Percentiles rank a stretch among this genome's conserved stretches.
Conservation (phyloP, 139 green algal genomes). For the Coelastrella sp. region DNA sequence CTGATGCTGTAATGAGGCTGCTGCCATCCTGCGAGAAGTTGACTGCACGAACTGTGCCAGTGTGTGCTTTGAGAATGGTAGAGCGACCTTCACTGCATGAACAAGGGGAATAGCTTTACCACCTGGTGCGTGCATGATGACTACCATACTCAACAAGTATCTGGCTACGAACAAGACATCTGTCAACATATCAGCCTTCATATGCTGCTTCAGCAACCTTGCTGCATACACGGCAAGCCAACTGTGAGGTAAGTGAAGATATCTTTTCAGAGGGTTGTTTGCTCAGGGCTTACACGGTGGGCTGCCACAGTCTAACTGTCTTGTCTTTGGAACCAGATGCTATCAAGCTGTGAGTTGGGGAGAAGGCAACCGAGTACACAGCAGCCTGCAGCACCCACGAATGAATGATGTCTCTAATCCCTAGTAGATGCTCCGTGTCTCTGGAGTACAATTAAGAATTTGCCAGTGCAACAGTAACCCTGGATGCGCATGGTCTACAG, state of each 20-base stretch:
- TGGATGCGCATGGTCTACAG: no score
- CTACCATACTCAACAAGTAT: no score
- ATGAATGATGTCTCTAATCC: background rate
- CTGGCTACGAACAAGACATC: no score
- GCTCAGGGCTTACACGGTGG: slow-evolving; percentile 85
- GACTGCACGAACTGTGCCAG: slow-evolving; percentile 82
- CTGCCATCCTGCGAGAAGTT: slow-evolving; percentile 81
- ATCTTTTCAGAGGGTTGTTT: no score
- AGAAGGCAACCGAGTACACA: slow-evolving; percentile 87
- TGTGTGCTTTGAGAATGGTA: slow-evolving; percentile 89
- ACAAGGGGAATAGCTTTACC: no score
- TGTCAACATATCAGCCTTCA: no score
- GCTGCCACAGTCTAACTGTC: slow-evolving; percentile 87
- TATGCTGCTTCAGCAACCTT: no score
- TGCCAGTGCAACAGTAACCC: no score
- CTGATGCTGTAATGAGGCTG: slow-evolving; percentile 79
- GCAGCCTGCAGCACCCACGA: slow-evolving; percentile 64
- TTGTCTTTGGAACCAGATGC: slow-evolving; percentile 89
- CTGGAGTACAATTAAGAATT: no score
- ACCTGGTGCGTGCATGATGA: no score
- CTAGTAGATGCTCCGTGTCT: background rate
- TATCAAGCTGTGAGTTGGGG: slow-evolving; percentile 71
- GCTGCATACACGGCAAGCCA: no score
- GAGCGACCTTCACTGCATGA: slow-evolving; percentile 85
- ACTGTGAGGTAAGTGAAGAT: no score